These are phyloP conservation scores for Colletotrichum sp. DNA, from an alignment of 2,329 filamentous ascomycete species.

Conservation along the genomic window DNA sequence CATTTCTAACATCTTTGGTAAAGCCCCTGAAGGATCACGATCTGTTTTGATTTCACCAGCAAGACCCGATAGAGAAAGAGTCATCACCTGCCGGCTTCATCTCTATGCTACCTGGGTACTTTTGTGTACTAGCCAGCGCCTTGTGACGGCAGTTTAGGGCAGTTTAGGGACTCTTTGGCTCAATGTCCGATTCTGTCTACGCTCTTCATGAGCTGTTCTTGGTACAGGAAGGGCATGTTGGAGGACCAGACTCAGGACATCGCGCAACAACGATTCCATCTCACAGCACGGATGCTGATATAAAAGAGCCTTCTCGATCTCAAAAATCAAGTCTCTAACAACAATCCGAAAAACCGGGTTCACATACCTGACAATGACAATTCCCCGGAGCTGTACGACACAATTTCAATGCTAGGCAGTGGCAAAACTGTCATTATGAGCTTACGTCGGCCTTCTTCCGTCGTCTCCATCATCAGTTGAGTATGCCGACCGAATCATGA, in stretches of 20 bases:
- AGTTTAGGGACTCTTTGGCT: too few species aligned
- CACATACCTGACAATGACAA: not conserved
- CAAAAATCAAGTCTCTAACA: not conserved
- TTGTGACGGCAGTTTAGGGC: too few species aligned
- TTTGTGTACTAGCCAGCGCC: too few species aligned
- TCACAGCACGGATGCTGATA: not conserved
- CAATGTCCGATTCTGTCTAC: not conserved
- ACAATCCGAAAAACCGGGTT: not conserved
- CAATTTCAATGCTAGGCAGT: not conserved
- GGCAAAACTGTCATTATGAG: accelerated
- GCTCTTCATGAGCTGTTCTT: not conserved
- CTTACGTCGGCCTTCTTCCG: accelerated
- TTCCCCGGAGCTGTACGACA: not conserved
- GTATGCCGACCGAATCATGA: not conserved
- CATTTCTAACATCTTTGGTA: too few species aligned
- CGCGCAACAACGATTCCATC: accelerated
- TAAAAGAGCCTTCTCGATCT: not conserved
- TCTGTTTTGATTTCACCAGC: too few species aligned
- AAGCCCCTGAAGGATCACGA: too few species aligned
- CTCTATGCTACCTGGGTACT: too few species aligned
- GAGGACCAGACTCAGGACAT: accelerated
- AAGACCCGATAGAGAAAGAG: too few species aligned
- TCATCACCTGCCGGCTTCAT: too few species aligned
- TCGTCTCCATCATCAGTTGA: accelerated
- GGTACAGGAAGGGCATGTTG: not conserved